These are phyloP conservation scores for Corinectria fuckeliana DNA, from an alignment of 2,329 filamentous ascomycete species.

Conservation along the genomic window DNA sequence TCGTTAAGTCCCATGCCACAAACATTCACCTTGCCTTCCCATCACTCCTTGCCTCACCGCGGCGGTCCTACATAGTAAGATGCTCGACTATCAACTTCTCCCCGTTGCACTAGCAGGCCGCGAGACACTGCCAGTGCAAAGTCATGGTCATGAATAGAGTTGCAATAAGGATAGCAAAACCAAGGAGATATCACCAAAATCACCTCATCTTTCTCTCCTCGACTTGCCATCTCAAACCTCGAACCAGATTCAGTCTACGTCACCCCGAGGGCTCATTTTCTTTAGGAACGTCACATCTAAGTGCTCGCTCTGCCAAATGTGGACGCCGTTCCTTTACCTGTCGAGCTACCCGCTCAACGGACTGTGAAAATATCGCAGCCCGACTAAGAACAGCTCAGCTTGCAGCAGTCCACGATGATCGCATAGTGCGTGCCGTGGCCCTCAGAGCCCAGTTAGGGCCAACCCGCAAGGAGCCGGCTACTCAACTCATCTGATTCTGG, in stretches of 20 bases:
- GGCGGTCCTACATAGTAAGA: not conserved
- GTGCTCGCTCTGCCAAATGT: not conserved
- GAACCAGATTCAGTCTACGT: not conserved
- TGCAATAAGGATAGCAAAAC: not conserved
- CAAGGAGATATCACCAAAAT: not conserved
- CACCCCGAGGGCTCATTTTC: not conserved
- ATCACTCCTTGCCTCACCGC: not conserved
- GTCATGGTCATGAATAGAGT: not conserved
- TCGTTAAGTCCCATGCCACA: not conserved
- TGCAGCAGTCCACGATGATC: constrained; percentile 29
- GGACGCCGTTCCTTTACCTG: not conserved
- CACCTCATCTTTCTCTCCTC: not conserved
- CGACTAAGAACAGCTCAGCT: constrained; percentile 15
- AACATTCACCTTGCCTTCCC: not conserved
- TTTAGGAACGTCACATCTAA: not conserved
- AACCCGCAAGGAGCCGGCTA: not conserved
- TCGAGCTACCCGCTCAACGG: constrained; percentile 2
- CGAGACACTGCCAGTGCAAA: not conserved
- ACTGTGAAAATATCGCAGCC: constrained; percentile 10
- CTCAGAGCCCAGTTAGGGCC: not conserved
- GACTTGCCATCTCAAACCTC: not conserved
- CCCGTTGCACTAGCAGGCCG: not conserved
- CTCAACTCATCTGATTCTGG: constrained; percentile 1
- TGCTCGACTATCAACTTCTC: not conserved
- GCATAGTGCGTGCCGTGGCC: constrained; percentile 9